Base-by-base conservation (phyloP, 768 basidiomycete species). In the Rickenella mellea region DNA sequence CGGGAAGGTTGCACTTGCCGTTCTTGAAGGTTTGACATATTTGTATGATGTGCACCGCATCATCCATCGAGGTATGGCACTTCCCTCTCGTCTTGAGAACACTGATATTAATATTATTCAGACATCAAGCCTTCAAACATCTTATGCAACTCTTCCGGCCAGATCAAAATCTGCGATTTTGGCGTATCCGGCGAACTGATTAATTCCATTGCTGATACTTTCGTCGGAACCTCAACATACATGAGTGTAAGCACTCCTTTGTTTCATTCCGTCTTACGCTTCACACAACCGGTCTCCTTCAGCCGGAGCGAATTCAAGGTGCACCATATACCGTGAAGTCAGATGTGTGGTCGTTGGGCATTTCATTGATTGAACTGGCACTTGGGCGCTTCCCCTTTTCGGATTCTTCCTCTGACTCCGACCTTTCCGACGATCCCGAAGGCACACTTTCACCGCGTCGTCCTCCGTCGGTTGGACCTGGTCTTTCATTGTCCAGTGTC, bases 121-220 rank as follows among this genome's bases (percentile, higher is more conserved):
- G 96, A 98, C 58, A 97, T 99, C 73, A 99, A 99, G 63, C 96
- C 96, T 22, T 96, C 92, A 10, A 99, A 99, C 56, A 96, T 99
- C 49, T 71, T 98, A 33, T 90, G 73, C 65, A 98, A 97, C 57
- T 96, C 94, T 6, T 69, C 71, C 37, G 96, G 96, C 24, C 82
- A 96, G 52, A 93, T 98, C 73, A 99, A 99, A 68, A 93, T 99
- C 42, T 97, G 94, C 56, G 96, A 99, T 63, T 99, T 98, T 60
- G 96, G 96, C 28, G 96, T 99, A 6, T 97, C 93, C 1, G 96
- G 96, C 26, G 96, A 99, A 61, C 74, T 99, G 54, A 94, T 98
- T 66, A 98, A 98, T 65, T 93, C 90, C 6, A 94, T 98, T 48
- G 96, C 96, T 27, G 93, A 98, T 64, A 98, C 96, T 1, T 99